Percentiles rank a stretch among this genome's conserved stretches.
Evolutionary conservation across 208 protist genomes (phyloP).

Genomic region (Borovskyia barvae): DNA sequence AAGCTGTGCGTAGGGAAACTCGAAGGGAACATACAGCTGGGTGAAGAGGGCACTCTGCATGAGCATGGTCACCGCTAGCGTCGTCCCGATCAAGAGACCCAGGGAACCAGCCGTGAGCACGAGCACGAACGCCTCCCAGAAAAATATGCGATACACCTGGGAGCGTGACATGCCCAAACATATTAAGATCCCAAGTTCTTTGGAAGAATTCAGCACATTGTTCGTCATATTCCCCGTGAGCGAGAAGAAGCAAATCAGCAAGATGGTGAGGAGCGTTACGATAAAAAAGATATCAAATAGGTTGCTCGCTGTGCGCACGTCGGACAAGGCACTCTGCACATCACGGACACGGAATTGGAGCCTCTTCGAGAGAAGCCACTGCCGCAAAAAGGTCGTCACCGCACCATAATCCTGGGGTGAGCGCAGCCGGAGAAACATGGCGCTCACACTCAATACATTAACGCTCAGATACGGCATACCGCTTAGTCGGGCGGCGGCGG

Average conservation of each 20-base stretch:
- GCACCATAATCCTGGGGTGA: conserved; percentile 7
- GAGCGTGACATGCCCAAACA: conserved; percentile 77
- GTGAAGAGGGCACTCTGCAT: conserved; percentile 90
- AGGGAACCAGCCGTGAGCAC: conserved; percentile 81
- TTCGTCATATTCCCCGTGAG: conserved; percentile 84
- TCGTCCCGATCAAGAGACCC: conserved; percentile 86
- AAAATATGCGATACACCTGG: conserved; percentile 86
- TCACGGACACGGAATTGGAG: conserved; percentile 12
- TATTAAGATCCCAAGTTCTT: conserved; percentile 93
- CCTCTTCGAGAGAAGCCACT: conserved; percentile 4
- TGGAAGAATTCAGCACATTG: conserved; percentile 90
- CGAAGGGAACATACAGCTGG: conserved; percentile 85
- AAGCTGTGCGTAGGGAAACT: conserved; percentile 79
- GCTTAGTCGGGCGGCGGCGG: conserved; percentile 1
- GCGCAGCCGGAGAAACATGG: conserved; percentile 14
- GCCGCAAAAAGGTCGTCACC: conserved; percentile 8
- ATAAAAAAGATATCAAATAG: conserved; percentile 90
- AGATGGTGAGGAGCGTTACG: conserved; percentile 81
- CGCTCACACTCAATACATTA: background rate
- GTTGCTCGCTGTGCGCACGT: conserved; percentile 28
- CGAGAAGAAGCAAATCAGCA: conserved; percentile 93
- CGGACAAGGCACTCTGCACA: conserved; percentile 16
- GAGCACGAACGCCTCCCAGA: conserved; percentile 93
- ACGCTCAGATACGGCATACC: conserved; percentile 24
- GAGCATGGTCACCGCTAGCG: conserved; percentile 81